Evolutionary conservation across 768 basidiomycete genomes (phyloP).

Genomic region (Pleurotus salmoneostramineus): DNA sequence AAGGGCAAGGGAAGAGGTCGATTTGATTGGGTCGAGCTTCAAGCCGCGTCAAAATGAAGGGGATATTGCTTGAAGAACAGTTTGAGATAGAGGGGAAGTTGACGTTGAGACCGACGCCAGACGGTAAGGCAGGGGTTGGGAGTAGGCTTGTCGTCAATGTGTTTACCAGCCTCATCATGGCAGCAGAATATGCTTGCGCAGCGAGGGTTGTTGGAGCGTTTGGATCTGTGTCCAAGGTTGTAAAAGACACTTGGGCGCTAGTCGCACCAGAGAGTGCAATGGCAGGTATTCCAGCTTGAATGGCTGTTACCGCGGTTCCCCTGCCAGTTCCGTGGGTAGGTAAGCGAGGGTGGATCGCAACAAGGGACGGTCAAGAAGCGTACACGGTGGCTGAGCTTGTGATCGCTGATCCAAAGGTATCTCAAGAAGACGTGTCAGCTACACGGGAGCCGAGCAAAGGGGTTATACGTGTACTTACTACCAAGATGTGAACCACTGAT

Average conservation of each 20-base stretch:
- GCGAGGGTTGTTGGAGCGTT: conserved; percentile 20
- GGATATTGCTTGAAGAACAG: conserved; percentile 21
- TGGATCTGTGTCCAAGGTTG: conserved; percentile 25
- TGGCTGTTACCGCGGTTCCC: conserved; percentile 33
- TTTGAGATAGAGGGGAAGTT: conserved; percentile 25
- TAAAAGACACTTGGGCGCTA: conserved; percentile 30
- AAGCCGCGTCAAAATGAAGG: conserved; percentile 28
- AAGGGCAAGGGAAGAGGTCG: conserved; percentile 28
- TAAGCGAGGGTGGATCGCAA: background rate
- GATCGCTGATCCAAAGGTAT: conserved; percentile 16
- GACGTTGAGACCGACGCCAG: conserved; percentile 27
- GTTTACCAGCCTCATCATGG: conserved; percentile 21
- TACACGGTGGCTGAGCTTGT: conserved; percentile 21
- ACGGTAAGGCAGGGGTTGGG: conserved; percentile 23
- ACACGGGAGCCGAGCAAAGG: background rate
- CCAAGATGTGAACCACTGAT: conserved; percentile 31
- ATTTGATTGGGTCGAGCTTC: conserved; percentile 13
- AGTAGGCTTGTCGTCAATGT: conserved; percentile 11
- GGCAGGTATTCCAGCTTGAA: conserved; percentile 28
- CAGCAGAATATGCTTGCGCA: conserved; percentile 25
- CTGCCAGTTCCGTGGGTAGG: conserved; percentile 15
- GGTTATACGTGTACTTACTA: conserved; percentile 11
- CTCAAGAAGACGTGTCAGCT: conserved; percentile 4
- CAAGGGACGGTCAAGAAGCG: background rate
- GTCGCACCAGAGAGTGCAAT: conserved; percentile 30